Conservation (phyloP, 805 yeast species). For the Huiozyma sinensis region DNA sequence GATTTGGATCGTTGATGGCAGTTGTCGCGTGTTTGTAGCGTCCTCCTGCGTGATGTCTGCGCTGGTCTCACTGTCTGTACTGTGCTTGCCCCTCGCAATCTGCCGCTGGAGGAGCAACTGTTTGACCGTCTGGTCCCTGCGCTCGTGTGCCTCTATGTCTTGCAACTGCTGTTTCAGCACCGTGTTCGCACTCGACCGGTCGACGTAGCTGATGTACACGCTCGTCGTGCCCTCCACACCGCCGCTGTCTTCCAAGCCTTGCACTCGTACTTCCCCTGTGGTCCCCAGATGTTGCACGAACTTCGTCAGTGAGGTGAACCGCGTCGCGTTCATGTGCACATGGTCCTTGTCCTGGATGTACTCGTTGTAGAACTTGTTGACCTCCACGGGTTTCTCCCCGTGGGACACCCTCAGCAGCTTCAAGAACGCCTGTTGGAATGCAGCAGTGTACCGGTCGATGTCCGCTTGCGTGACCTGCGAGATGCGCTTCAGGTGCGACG, state of each 20-base stretch:
- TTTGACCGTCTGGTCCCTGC: constrained; percentile 38
- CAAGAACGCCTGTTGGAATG: constrained; percentile 57
- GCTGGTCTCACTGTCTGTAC: not conserved
- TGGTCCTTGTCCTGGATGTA: constrained; percentile 75
- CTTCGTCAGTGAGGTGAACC: constrained; percentile 59
- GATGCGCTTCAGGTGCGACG: constrained; percentile 57
- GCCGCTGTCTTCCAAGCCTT: constrained; percentile 28
- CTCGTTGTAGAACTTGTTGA: constrained; percentile 84
- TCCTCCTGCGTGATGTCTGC: constrained; percentile 6
- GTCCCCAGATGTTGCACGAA: constrained; percentile 54
- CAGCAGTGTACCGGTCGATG: constrained; percentile 47
- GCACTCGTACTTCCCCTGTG: constrained; percentile 45
- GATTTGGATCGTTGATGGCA: not conserved
- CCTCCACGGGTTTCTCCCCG: constrained; percentile 70
- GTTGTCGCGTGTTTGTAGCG: not conserved
- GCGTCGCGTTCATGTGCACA: constrained; percentile 83
- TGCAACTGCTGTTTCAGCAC: constrained; percentile 30
- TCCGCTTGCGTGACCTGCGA: constrained; percentile 37
- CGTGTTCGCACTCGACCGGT: constrained; percentile 40
- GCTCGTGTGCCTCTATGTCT: constrained; percentile 29
- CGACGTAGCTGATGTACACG: constrained; percentile 38
- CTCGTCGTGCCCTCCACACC: constrained; percentile 30
- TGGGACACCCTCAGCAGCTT: constrained; percentile 53
- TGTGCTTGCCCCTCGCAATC: constrained; percentile 26
- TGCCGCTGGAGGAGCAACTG: constrained; percentile 40